A percentile compares a stretch with the other conserved stretches of the same genome.
These are phyloP conservation scores for Elongisporangium anandrum DNA, from an alignment of 352 stramenopile species.

Conservation along the genomic window DNA sequence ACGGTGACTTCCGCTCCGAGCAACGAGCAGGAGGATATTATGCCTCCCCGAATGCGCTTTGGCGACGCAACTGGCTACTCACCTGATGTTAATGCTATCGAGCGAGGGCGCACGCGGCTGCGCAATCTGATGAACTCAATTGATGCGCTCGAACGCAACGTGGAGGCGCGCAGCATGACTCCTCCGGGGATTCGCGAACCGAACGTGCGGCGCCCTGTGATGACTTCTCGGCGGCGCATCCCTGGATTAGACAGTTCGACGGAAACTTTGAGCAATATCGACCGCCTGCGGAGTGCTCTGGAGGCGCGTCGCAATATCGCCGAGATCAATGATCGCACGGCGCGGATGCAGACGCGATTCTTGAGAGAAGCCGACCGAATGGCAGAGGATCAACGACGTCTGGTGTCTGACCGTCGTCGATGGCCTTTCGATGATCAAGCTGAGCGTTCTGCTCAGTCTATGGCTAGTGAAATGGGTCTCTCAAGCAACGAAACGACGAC, in stretches of 20 bases:
- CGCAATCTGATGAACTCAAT: slow-evolving; percentile 12
- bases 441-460: slow-evolving; percentile 17
- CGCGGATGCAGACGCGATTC: not conserved
- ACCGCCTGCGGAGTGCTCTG: slow-evolving; percentile 48
- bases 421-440: not conserved
- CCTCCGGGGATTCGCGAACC: slow-evolving; percentile 9
- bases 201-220: slow-evolving; percentile 6
- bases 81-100: slow-evolving; percentile 6
- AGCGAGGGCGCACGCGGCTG: slow-evolving; percentile 16
- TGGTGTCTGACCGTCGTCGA: not conserved
- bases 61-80: not conserved
- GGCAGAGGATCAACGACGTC: not conserved
- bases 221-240: slow-evolving; percentile 7
- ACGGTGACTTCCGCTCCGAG: slow-evolving; percentile 2
- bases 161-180: not conserved
- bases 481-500: not conserved
- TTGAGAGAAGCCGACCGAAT: not conserved
- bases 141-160: slow-evolving; percentile 2
- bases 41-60: not conserved
- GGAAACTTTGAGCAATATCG: slow-evolving; percentile 35
- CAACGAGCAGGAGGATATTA: not conserved
- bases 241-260: not conserved
- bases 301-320: not conserved
- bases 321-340: not conserved
- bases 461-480: slow-evolving; percentile 27